Percentiles rank a stretch among this genome's conserved stretches.
These are phyloP conservation scores for Eucalyptus tenuipes DNA, from an alignment of 345 rosid species.

Conservation along the genomic window DNA sequence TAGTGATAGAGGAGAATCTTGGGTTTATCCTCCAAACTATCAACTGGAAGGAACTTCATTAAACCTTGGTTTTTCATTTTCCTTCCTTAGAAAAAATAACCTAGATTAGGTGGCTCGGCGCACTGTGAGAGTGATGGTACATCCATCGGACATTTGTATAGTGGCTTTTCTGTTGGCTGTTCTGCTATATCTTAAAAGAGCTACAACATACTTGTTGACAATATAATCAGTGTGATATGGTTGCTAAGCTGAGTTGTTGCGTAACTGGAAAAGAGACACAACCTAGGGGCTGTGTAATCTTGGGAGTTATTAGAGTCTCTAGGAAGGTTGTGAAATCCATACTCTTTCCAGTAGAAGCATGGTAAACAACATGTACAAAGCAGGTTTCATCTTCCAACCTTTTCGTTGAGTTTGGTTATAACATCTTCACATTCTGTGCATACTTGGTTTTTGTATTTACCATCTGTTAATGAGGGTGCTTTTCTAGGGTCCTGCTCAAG, in stretches of 20 bases:
- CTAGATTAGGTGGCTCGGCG: background rate
- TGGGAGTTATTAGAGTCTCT: background rate
- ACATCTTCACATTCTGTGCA: background rate
- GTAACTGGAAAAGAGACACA: background rate
- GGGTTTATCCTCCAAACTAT: background rate
- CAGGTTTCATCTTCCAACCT: background rate
- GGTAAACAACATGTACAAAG: background rate
- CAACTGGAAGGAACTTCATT: background rate
- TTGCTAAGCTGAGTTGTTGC: background rate
- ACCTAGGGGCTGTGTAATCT: background rate
- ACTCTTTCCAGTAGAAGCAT: background rate
- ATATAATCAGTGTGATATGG: background rate
- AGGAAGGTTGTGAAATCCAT: background rate
- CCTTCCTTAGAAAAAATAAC: background rate
- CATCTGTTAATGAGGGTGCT: background rate
- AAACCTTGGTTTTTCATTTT: background rate
- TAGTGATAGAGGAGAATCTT: background rate
- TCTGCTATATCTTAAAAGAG: background rate
- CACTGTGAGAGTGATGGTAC: background rate
- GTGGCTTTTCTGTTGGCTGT: background rate
- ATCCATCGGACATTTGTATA: background rate
- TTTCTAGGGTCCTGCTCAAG: conserved; percentile 88
- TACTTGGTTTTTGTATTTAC: background rate
- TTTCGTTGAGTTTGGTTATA: background rate
- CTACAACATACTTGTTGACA: background rate